Evolutionary conservation across 1,284 basidiomycete genomes (phyloP), one percentile per base, ranked within the genome.

Genomic region (Cryptococcus sp.): DNA sequence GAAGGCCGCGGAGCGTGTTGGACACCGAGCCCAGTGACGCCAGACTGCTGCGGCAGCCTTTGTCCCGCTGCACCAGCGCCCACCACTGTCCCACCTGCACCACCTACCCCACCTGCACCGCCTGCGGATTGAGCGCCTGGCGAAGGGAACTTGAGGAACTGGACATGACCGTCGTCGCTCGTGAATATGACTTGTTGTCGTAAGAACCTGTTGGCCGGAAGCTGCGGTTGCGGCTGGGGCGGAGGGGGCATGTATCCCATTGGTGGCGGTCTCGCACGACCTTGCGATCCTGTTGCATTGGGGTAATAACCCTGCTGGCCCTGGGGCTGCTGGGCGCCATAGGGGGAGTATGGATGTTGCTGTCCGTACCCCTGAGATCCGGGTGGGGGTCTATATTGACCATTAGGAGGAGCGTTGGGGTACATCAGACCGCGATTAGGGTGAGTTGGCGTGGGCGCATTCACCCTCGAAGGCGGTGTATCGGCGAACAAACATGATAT

Each of bases 401-500:
- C 17, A 50, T 54, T 45, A 6, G 55, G 44, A 6, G 55, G 44
- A 8, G 31, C 31, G 8, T 8, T 35, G 31, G 31, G 31, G 50
- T 73, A 72, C 68, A 75, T 71, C 17, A 71, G 61, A 56, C 72
- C 73, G 4, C 72, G 67, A 47, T 59, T 62, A 5, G 66, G 62
- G 16, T 50, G 62, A 17, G 65, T 35, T 45, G 42, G 65, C 3
- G 66, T 49, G 23, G 74, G 73, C 3, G 74, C 71, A 52, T 78
- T 76, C 54, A 77, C 66, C 3, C 74, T 69, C 48, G 93, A 92
- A 1, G 93, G 88, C 0, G 93, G 93, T 7, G 91, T 90, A 76
- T 99, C 95, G 53, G 94, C 90, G 73, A 97, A 99, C 31, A 99
- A 81, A 57, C 93, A 85, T 15, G 90, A 88, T 38, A 96, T 83